Evolutionary conservation across 495 filamentous ascomycete genomes (phyloP).

Genomic region (Neurospora sp.): DNA sequence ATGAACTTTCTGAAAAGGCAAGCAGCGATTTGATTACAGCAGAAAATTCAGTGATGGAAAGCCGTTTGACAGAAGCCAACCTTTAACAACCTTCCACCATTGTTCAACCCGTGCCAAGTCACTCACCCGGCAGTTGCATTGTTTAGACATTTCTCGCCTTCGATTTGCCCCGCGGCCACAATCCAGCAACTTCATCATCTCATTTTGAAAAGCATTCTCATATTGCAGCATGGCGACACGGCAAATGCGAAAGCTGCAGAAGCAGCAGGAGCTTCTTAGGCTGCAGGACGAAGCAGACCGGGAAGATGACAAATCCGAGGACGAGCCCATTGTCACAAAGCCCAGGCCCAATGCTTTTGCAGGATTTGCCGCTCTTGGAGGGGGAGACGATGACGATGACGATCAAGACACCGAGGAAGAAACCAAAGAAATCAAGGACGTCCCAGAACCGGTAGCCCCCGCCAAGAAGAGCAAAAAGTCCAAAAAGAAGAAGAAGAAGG

Average conservation of each 20-base stretch:
- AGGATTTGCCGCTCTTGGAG: constrained; percentile 38
- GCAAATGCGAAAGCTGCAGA: constrained; percentile 67
- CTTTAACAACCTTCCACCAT: neutral
- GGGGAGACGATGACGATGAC: constrained; percentile 27
- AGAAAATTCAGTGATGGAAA: neutral
- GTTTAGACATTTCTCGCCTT: neutral
- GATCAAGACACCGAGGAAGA: constrained; percentile 33
- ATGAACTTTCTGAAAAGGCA: neutral
- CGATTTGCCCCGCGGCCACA: neutral
- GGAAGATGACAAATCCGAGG: constrained; percentile 33
- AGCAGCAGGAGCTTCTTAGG: constrained; percentile 49
- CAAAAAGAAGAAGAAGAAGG: constrained; percentile 54
- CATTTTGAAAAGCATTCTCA: constrained; percentile 4
- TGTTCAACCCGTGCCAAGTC: neutral
- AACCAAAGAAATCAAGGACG: constrained; percentile 32
- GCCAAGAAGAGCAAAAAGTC: constrained; percentile 43
- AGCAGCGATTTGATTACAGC: neutral
- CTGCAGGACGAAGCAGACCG: constrained; percentile 26
- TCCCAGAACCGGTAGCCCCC: constrained; percentile 23
- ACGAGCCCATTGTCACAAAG: constrained; percentile 30
- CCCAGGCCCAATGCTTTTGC: constrained; percentile 35
- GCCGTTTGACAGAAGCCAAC: neutral
- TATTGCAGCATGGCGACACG: constrained; percentile 58
- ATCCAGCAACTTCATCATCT: neutral
- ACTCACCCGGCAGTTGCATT: neutral